These are phyloP conservation scores for Albatrellus sp. DNA, from an alignment of 1,284 basidiomycete genomes.

Conservation along the genomic window DNA sequence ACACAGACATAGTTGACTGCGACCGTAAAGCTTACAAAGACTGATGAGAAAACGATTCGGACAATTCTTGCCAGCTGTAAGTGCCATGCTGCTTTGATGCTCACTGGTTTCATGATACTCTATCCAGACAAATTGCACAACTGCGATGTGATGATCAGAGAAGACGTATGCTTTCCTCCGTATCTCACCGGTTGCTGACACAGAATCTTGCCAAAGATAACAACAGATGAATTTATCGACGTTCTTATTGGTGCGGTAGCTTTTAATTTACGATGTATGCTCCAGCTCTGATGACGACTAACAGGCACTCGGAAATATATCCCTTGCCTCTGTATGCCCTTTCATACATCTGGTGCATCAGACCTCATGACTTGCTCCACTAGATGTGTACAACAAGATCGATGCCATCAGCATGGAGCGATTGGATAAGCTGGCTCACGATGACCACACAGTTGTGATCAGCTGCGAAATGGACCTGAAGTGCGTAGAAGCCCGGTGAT, in stretches of 20 bases:
- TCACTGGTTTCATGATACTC: not conserved
- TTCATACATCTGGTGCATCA: not conserved
- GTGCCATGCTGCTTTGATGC: slow-evolving; percentile 14
- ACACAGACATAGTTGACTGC: slow-evolving; percentile 57
- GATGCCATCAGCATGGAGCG: slow-evolving; percentile 87
- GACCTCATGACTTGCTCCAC: slow-evolving; percentile 5
- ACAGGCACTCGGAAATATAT: slow-evolving; percentile 88
- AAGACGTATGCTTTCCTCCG: slow-evolving; percentile 59
- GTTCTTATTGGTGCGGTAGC: slow-evolving; percentile 67
- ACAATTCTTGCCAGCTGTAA: slow-evolving; percentile 81
- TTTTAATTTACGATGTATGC: slow-evolving; percentile 1
- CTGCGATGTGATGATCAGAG: slow-evolving; percentile 93
- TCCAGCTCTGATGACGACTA: slow-evolving; percentile 4
- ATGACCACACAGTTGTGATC: slow-evolving; percentile 86
- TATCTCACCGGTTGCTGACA: slow-evolving; percentile 4
- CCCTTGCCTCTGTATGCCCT: slow-evolving; percentile 63
- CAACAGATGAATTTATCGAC: slow-evolving; percentile 95
- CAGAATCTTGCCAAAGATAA: slow-evolving; percentile 44
- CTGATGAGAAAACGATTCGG: slow-evolving; percentile 89
- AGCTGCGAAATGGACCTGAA: slow-evolving; percentile 89
- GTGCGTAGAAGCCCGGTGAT: slow-evolving; percentile 24
- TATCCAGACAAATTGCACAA: slow-evolving; percentile 76
- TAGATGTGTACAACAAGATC: slow-evolving; percentile 94
- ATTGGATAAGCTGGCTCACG: slow-evolving; percentile 78
- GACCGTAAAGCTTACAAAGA: slow-evolving; percentile 89